Percentiles rank a stretch among this genome's conserved stretches.
Evolutionary conservation across 306 rosid genomes (phyloP).

Genomic region (Corylus heterophylla): DNA sequence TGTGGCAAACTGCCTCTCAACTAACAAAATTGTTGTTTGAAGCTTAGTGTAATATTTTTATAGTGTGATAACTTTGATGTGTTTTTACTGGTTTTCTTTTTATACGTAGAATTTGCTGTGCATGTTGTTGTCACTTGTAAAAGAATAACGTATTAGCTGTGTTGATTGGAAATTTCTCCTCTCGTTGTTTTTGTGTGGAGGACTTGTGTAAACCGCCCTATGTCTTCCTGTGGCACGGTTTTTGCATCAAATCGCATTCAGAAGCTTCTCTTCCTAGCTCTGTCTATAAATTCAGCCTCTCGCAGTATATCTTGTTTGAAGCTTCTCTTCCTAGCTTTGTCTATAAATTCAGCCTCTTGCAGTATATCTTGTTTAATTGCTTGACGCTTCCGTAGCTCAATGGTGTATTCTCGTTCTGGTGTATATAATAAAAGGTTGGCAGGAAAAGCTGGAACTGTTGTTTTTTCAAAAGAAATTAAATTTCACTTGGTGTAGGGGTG

Average conservation of each 20-base stretch:
- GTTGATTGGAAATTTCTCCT: not conserved
- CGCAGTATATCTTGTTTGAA: not conserved
- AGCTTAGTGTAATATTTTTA: conserved; percentile 11
- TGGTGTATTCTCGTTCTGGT: not conserved
- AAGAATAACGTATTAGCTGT: not conserved
- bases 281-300: not conserved
- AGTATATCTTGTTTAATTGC: not conserved
- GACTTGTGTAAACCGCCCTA: not conserved
- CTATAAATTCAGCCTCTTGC: too few relatives aligned
- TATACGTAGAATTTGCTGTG: conserved; percentile 35
- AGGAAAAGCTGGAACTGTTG: too few relatives aligned
- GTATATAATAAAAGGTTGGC: not conserved
- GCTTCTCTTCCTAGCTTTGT: too few relatives aligned
- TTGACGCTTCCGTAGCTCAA: not conserved
- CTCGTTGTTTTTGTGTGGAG: not conserved
- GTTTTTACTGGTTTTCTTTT: conserved; percentile 19
- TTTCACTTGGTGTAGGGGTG: too few relatives aligned
- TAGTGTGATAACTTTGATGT: conserved; percentile 25
- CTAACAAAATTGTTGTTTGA: conserved; percentile 39
- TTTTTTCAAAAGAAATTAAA: too few relatives aligned
- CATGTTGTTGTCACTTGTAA: conserved; percentile 8
- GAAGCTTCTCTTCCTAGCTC: not conserved
- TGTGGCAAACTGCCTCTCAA: not conserved
- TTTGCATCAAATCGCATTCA: not conserved
- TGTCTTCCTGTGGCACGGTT: not conserved